Base-by-base conservation (phyloP, 1,284 basidiomycete genomes). In the Lentinus polychrous region DNA sequence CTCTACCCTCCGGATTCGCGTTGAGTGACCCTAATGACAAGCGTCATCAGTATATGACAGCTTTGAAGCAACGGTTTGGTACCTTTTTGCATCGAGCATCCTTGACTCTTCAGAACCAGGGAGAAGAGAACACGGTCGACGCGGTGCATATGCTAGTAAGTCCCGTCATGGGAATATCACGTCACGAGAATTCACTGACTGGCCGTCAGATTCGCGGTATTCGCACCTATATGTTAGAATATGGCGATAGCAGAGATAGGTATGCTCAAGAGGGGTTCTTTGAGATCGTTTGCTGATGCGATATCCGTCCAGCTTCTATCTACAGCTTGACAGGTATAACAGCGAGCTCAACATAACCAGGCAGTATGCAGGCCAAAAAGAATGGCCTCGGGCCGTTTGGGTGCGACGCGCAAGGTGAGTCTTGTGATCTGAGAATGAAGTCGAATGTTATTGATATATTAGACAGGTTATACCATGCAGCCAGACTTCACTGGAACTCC, bases 41-140 rank as follows among this genome's bases (percentile, higher is more conserved):
- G 1, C 76, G 84, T 31, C 82, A 86, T 60, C 69, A 77, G 55
- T 83, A 82, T 49, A 77, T 92, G 23, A 66, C 71, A 1, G 58
- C 65, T 2, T 70, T 94, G 56, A 81, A 81, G 41, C 65, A 67
- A 17, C 78, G 83, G 8, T 84, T 88, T 53, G 90, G 89, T 1
- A 66, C 72, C 27, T 79, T 91, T 54, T 68, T 95, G 33, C 83
- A 87, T 55, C 67, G 73, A 8, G 88, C 91, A 2, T 91, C 91
- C 1, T 67, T 71, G 4, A 77, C 77, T 18, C 66, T 91, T 51
- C 74, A 75, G 33, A 73, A 79, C 46, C 83, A 88, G 59, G 87
- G 85, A 5, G 86, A 85, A 56, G 90, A 92, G 65, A 93, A 91
- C 58, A 93, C 90, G 12, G 85, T 95, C 24, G 93, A 95, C 65